Base-by-base conservation (phyloP, 108 stramenopile genomes). In the Seminavis robusta region DNA sequence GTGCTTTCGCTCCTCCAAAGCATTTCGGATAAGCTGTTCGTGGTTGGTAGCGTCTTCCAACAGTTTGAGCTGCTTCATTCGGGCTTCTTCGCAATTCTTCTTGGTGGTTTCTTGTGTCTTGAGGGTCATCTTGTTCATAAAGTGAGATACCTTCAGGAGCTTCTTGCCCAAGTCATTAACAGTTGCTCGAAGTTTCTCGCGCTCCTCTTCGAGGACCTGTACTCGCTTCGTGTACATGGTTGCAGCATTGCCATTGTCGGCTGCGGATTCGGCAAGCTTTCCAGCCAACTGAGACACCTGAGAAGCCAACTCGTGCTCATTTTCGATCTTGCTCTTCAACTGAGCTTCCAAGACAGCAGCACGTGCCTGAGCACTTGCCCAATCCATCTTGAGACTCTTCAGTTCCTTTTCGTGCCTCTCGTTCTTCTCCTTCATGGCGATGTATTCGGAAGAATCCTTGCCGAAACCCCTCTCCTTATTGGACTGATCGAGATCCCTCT, bases 281-380 rank as follows among this genome's bases (percentile, higher is more conserved):
- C 67, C 49, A 2, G 85, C 83, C 30, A 91, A 52, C 50, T 60
- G 46, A 54, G 52, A 61, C 3, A 92, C 81, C 59, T 88, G 86
- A 20, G 45, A 41, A 1, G 82, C 82, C 33, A 92, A 48, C 1
- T 77, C 37, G 8, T 83, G 73, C 44, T 92, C 90, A 10, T 62
- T 71, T 40, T 79, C 80, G 39, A 84, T 80, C 57, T 80, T 75
- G 55, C 79, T 77, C 77, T 85, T 73, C 63, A 91, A 64, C 42
- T 83, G 81, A 25, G 66, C 79, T 53, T 87, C 86, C 47, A 91
- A 54, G 16, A 65, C 67, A 10, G 63, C 65, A 41, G 47, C 63
- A 37, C 80, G 75, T 26, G 83, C 77, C 20, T 81, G 62, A 16
- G 76, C 57, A 30, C 33, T 74, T 40, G 72, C 67, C 46, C 65